Percentiles rank a stretch among this genome's conserved stretches.
Conservation (phyloP, 768 basidiomycete species). For the Termitomyces sp. region DNA sequence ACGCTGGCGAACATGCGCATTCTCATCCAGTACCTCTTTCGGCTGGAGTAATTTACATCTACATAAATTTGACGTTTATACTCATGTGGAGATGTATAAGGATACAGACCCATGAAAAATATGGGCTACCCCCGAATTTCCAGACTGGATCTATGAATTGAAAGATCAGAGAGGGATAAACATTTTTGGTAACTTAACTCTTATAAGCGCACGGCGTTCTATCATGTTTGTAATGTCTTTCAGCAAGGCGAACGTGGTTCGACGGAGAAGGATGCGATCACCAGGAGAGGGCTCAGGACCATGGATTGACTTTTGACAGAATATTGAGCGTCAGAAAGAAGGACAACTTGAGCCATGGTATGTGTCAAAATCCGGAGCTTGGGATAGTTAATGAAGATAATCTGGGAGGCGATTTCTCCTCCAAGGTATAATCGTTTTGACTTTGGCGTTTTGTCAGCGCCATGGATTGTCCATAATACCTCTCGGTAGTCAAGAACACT, state of each 20-base stretch:
- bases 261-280: not conserved
- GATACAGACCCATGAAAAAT: constrained; percentile 1
- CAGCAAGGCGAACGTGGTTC: not conserved
- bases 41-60: not conserved
- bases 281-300: not conserved
- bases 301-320: not conserved
- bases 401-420: not conserved
- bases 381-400: constrained; percentile 3
- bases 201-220: not conserved
- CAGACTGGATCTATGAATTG: not conserved
- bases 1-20: not conserved
- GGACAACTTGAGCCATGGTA: not conserved
- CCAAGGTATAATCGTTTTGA: not conserved
- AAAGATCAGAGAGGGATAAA: not conserved
- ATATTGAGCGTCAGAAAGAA: not conserved
- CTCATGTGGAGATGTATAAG: not conserved
- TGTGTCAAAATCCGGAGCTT: constrained; percentile 1
- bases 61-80: not conserved
- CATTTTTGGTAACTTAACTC: not conserved
- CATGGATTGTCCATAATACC: not conserved
- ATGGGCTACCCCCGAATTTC: not conserved
- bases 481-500: not conserved
- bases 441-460: not conserved
- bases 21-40: not conserved
- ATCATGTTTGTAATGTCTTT: not conserved